Percentiles rank a stretch among this genome's conserved stretches.
phyloP scores from a whole-genome alignment of 768 basidiomycete species.

The Amanita pallidorosea region DNA sequence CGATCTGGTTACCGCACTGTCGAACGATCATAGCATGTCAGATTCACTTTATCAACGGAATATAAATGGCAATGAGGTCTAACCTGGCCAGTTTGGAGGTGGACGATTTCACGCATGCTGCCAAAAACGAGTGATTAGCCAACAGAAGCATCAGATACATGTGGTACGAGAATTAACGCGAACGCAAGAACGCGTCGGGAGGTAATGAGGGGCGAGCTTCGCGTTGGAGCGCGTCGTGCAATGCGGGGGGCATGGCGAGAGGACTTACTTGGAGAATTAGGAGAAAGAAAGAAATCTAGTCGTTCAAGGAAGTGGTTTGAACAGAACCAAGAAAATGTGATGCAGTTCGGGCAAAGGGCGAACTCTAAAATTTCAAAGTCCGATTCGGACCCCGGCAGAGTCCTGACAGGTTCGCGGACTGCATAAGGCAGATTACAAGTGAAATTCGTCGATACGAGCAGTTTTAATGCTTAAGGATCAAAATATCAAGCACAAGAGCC shows the following conservation, averaged over 20 bases:
- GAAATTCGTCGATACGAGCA: neutral
- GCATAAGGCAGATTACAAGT: no score
- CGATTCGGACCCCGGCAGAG: conserved; percentile 27
- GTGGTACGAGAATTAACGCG: conserved; percentile 38
- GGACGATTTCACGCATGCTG: conserved; percentile 99
- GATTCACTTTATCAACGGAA: conserved; percentile 17
- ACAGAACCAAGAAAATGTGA: conserved; percentile 34
- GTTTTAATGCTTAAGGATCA: no score
- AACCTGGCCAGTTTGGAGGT: conserved; percentile 98
- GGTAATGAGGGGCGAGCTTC: conserved; percentile 6
- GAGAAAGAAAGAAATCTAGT: conserved; percentile 20
- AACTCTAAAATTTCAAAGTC: conserved; percentile 31
- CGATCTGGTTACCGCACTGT: conserved; percentile 99
- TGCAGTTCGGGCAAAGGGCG: conserved; percentile 27
- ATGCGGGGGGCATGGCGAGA: neutral
- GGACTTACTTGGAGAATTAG: conserved; percentile 33
- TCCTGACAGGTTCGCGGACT: neutral
- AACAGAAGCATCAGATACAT: conserved; percentile 12
- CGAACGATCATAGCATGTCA: conserved; percentile 8
- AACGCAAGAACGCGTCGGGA: conserved; percentile 20
- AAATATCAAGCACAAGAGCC: no score
- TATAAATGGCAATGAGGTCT: conserved; percentile 17
- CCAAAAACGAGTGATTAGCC: conserved; percentile 21
- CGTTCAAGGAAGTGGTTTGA: conserved; percentile 31
- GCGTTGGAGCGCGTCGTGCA: conserved; percentile 4